Evolutionary conservation across 1,284 basidiomycete genomes (phyloP), one percentile per base, ranked within the genome.

Genomic region (Inonotus obliquus): DNA sequence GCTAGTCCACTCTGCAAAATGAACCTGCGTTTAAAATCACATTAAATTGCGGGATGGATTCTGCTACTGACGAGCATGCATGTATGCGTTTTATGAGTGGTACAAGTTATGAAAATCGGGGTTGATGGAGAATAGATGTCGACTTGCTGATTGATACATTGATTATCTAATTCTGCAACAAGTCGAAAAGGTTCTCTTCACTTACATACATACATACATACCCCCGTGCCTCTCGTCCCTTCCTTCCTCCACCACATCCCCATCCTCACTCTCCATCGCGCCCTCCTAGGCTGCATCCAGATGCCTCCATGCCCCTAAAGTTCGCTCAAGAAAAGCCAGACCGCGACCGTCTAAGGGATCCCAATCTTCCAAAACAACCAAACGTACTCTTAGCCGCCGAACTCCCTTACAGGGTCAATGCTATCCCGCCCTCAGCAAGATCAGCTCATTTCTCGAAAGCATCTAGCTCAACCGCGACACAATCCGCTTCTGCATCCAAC

Each of bases 341-440:
- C 19, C 54, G 39, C 44, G 54, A 60, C 4, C 37, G 49, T 27
- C 19, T 17, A 11, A 39, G 39, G n/a, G 41, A 60, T 41, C 51
- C 38, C 17, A 23, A 19, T 48, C 37, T 55, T 14, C 55, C 45
- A 9, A 38, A 45, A 17, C 60, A 54, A 23, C 57, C 57, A 17
- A 41, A 51, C 47, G 17, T 54, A n/a, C 35, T 54, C 37, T 21
- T 44, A 44, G 56, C 61, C 13, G 61, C 61, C 2, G 61, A 59
- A 23, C n/a, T 54, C 21, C 61, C 61, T 7, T 63, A 63, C 49
- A 62, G 48, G 48, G 14, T 52, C 54, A 62, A 52, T 45, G 38
- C 58, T 41, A 39, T 61, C 23, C 57, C 61, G 13, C 45, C 61
- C 61, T 27, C 48, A n/a, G n/a, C n/a, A 7, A 13, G 41, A 14